Conservation (phyloP, 306 rosid genomes). For the Rosa rugosa region DNA sequence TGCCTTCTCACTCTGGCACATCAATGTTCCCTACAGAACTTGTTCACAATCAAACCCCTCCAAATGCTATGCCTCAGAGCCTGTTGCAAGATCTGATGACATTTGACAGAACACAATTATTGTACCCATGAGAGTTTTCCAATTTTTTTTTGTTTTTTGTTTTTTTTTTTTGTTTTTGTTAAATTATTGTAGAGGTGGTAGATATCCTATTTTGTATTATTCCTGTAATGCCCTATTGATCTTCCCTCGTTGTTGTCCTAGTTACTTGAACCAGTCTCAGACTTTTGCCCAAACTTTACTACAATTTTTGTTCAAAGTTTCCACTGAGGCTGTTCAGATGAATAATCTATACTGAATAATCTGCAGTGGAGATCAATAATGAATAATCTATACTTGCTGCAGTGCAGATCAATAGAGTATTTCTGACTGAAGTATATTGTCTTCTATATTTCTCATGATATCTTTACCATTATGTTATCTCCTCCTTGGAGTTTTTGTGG, state of each 20-base stretch:
- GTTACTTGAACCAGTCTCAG: not conserved
- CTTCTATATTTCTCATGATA: not conserved
- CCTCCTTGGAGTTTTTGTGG: not conserved
- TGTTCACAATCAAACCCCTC: not conserved
- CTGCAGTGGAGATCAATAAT: not conserved
- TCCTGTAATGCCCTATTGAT: not conserved
- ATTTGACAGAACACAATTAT: constrained; percentile 13
- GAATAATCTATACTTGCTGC: not conserved
- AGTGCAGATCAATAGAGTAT: not conserved
- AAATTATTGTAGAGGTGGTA: not conserved
- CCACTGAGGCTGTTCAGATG: not conserved
- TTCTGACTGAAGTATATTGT: not conserved
- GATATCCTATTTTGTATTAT: not conserved
- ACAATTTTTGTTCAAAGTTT: not conserved
- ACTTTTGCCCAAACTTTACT: not conserved
- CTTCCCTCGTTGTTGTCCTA: not conserved
- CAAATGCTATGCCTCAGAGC: not conserved
- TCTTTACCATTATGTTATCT: not conserved
- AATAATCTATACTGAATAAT: not conserved
- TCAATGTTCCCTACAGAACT: not conserved
- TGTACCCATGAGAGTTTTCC: not conserved
- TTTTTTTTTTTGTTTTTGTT: not conserved
- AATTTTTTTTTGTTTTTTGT: not conserved
- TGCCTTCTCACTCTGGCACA: not conserved
- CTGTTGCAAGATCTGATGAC: constrained; percentile 1